These are phyloP conservation scores for Mycena sp. DNA, from an alignment of 1,284 basidiomycete species.

Conservation along the genomic window DNA sequence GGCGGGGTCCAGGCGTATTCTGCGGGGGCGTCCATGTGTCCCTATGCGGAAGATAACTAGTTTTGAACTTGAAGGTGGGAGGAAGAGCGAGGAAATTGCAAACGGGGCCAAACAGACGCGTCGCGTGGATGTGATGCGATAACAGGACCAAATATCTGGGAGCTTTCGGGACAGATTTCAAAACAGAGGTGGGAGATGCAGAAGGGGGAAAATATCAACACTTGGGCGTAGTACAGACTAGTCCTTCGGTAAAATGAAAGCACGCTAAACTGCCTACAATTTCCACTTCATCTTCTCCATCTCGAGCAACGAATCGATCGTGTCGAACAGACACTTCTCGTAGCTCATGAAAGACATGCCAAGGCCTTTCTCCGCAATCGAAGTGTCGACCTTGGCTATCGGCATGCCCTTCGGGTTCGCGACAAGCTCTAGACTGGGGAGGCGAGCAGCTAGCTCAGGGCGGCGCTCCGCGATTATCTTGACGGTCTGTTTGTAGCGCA, in stretches of 20 bases:
- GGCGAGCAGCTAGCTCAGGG: neutral
- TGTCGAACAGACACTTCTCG: neutral
- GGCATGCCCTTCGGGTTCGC: neutral
- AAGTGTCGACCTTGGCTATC: neutral
- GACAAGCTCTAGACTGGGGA: neutral
- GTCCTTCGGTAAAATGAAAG: too few relatives aligned
- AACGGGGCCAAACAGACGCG: constrained; percentile 18
- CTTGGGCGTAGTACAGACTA: too few relatives aligned
- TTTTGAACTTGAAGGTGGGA: too few relatives aligned
- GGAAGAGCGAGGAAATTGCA: neutral
- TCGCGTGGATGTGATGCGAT: too few relatives aligned
- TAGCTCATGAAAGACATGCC: neutral
- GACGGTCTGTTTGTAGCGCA: neutral
- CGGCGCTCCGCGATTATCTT: neutral
- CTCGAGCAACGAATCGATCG: neutral
- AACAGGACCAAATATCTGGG: too few relatives aligned
- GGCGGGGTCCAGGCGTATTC: constrained; percentile 34
- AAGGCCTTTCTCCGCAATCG: neutral
- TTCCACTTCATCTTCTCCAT: neutral
- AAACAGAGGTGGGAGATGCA: too few relatives aligned
- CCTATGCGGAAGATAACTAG: too few relatives aligned
- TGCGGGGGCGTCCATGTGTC: too few relatives aligned
- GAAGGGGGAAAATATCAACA: too few relatives aligned
- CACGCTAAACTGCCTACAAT: too few relatives aligned
- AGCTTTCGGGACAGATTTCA: too few relatives aligned